Evolutionary conservation across 176 grass and related monocot genomes (phyloP).

Genomic region (Puccinellia tenuiflora): DNA sequence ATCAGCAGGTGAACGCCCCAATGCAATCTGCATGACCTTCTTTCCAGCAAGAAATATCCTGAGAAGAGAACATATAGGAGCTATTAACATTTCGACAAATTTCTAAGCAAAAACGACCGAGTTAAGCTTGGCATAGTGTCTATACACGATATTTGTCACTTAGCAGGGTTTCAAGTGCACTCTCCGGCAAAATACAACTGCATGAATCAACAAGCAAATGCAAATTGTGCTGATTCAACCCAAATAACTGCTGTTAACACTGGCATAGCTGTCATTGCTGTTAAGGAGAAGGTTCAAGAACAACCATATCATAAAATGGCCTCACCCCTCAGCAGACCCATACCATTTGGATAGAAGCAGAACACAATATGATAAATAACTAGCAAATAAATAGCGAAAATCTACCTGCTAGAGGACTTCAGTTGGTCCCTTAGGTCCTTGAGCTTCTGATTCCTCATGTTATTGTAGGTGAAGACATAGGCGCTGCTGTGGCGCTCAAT

Average conservation of each 20-base stretch:
- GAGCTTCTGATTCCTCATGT: conserved; percentile 93
- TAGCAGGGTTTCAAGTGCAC: background rate
- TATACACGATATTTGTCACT: too few relatives aligned
- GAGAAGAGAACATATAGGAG: background rate
- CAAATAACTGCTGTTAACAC: background rate
- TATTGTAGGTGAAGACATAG: conserved; percentile 87
- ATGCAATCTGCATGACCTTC: conserved; percentile 91
- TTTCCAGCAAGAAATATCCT: conserved; percentile 97
- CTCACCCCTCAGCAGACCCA: background rate
- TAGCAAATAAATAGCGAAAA: background rate
- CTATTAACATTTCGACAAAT: too few relatives aligned
- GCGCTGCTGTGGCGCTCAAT: conserved; percentile 39
- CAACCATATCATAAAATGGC: background rate
- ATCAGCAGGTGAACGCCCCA: conserved; percentile 72
- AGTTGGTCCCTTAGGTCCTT: conserved; percentile 80
- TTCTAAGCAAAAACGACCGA: too few relatives aligned
- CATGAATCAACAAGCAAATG: background rate
- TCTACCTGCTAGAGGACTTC: conserved; percentile 68
- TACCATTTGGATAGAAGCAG: background rate
- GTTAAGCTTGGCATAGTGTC: too few relatives aligned
- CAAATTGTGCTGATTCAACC: background rate
- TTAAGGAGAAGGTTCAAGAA: background rate
- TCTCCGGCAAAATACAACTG: background rate
- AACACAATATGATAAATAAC: background rate
- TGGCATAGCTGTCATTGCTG: background rate